A percentile compares a stretch with the other conserved stretches of the same genome.
Evolutionary conservation across 371 early-diverging fungal genomes (phyloP).

Genomic region (Apophysomyces elegans): DNA sequence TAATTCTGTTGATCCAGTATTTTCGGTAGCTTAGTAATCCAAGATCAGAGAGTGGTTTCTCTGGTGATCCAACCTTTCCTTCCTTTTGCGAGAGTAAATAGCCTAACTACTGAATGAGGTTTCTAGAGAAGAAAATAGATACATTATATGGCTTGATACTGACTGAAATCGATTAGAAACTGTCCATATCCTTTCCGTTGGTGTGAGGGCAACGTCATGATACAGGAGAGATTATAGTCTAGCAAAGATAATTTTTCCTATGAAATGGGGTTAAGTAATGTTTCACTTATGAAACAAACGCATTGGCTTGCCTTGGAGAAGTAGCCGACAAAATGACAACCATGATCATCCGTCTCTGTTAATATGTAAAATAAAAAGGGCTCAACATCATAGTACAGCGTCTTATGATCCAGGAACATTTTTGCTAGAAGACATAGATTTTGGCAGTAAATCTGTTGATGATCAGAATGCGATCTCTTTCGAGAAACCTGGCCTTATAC

Average conservation of each 20-base stretch:
- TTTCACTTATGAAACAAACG: not conserved
- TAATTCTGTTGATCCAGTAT: slow-evolving; percentile 78
- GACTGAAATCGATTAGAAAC: slow-evolving; percentile 95
- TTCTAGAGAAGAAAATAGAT: not conserved
- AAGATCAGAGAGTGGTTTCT: slow-evolving; percentile 98
- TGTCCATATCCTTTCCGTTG: slow-evolving; percentile 99
- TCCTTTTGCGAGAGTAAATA: slow-evolving; percentile 91
- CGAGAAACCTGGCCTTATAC: slow-evolving; percentile 20
- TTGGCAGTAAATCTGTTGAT: slow-evolving; percentile 89
- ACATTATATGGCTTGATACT: slow-evolving; percentile 20
- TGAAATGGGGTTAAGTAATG: not conserved
- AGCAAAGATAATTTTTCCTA: slow-evolving; percentile 91
- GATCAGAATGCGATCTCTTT: slow-evolving; percentile 2
- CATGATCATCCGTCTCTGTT: slow-evolving; percentile 76
- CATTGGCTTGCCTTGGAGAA: slow-evolving; percentile 87
- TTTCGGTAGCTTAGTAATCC: slow-evolving; percentile 91
- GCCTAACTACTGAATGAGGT: slow-evolving; percentile 43
- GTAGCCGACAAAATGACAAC: slow-evolving; percentile 97
- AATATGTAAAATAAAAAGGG: slow-evolving; percentile 99
- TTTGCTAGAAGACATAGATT: slow-evolving; percentile 98
- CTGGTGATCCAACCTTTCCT: slow-evolving; percentile 91
- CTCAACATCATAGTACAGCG: slow-evolving; percentile 99
- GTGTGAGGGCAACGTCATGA: slow-evolving; percentile 93
- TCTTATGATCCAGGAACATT: slow-evolving; percentile 99
- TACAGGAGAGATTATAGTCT: slow-evolving; percentile 98